These are phyloP conservation scores for Astragalus membranaceus DNA, from an alignment of 306 rosid genomes.

Conservation along the genomic window DNA sequence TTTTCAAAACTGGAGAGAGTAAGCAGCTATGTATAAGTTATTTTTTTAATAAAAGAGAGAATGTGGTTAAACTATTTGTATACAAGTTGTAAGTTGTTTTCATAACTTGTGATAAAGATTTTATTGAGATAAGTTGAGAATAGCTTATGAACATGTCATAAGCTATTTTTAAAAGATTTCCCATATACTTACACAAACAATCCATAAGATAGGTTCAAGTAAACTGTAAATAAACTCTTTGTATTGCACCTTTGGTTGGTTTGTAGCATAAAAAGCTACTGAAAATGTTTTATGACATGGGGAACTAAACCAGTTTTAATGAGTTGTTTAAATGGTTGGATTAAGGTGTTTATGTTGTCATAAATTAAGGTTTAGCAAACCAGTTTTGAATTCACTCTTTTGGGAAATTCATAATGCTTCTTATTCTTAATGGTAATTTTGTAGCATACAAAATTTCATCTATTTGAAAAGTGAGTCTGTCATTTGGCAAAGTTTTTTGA, in stretches of 20 bases:
- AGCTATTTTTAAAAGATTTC: too few relatives aligned
- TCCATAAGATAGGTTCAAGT: too few relatives aligned
- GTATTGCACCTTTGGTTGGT: neutral
- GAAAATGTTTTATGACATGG: neutral
- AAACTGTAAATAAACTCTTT: too few relatives aligned
- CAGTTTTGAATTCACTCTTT: neutral
- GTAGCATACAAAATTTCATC: neutral
- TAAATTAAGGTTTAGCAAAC: neutral
- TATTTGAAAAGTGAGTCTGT: neutral
- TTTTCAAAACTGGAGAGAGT: too few relatives aligned
- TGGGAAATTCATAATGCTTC: neutral
- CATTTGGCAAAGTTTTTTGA: neutral
- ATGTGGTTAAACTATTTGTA: too few relatives aligned
- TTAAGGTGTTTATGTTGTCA: neutral
- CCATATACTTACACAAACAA: too few relatives aligned
- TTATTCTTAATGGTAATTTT: neutral
- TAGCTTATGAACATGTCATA: too few relatives aligned
- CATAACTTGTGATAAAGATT: too few relatives aligned
- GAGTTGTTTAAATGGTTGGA: neutral
- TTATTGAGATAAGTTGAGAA: too few relatives aligned
- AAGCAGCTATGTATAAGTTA: too few relatives aligned
- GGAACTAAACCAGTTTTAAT: neutral
- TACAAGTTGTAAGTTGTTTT: too few relatives aligned
- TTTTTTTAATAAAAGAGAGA: too few relatives aligned
- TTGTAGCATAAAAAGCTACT: neutral